Conservation (phyloP, 1,139 yeast species). For the Blastobotrys capitulatus region DNA sequence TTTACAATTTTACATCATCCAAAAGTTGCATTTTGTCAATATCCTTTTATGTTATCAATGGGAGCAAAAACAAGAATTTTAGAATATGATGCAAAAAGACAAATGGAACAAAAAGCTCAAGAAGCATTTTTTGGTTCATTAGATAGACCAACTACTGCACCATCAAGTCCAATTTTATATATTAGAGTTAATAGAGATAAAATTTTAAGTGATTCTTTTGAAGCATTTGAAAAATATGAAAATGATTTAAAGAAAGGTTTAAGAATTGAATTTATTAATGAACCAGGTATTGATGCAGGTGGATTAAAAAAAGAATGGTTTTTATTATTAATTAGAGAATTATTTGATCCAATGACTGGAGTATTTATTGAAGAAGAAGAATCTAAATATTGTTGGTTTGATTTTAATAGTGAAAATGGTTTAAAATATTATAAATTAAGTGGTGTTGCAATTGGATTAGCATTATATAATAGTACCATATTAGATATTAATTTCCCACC, state of each 20-base stretch:
- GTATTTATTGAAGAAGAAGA: conserved; percentile 51
- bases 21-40: conserved; percentile 55
- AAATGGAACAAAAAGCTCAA: conserved; percentile 84
- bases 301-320: conserved; percentile 95
- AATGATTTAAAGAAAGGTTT: conserved; percentile 68
- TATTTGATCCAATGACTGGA: conserved; percentile 56
- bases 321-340: conserved; percentile 56
- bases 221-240: conserved; percentile 53
- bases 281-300: conserved; percentile 94
- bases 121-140: conserved; percentile 79
- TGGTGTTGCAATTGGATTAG: conserved; percentile 84
- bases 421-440: conserved; percentile 60
- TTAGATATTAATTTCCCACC: conserved; percentile 72
- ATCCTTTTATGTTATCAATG: conserved; percentile 73
- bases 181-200: conserved; percentile 62
- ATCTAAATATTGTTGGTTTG: conserved; percentile 74
- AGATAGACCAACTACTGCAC: conserved; percentile 47
- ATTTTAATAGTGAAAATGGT: conserved; percentile 37
- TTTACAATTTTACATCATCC: conserved; percentile 11
- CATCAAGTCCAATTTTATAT: conserved; percentile 59
- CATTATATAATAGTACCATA: conserved; percentile 84
- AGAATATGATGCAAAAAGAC: conserved; percentile 75
- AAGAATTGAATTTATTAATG: conserved; percentile 72
- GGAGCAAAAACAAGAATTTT: conserved; percentile 77
- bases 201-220: conserved; percentile 70